These are phyloP conservation scores for Exophiala oligosperma DNA, from an alignment of 2,329 filamentous ascomycete species.

Conservation along the genomic window DNA sequence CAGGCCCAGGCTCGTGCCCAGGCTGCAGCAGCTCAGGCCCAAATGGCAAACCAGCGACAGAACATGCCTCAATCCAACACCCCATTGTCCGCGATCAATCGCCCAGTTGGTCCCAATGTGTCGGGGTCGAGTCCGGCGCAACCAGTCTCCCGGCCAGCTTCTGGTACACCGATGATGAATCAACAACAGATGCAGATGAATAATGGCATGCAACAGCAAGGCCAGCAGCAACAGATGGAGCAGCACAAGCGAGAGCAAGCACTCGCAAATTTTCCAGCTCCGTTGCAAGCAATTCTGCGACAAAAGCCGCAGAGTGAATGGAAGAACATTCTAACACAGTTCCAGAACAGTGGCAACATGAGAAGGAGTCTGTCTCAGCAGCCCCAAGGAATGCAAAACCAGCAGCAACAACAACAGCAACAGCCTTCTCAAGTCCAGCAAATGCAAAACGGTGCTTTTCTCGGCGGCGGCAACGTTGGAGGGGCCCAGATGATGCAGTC, in stretches of 20 bases:
- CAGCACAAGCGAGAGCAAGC: constrained; percentile 26
- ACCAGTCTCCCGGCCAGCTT: constrained; percentile 17
- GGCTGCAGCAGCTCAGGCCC: constrained; percentile 34
- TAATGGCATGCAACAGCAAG: constrained; percentile 12
- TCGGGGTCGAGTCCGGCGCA: constrained; percentile 21
- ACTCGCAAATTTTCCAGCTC: constrained; percentile 22
- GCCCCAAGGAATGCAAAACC: constrained; percentile 15
- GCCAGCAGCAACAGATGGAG: constrained; percentile 24
- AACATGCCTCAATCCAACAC: constrained; percentile 42
- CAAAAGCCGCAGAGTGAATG: constrained; percentile 26
- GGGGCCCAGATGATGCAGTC: constrained; percentile 29
- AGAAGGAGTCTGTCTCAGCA: constrained; percentile 30
- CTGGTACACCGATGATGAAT: constrained; percentile 26
- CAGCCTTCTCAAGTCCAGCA: constrained; percentile 6
- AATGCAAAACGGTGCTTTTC: constrained; percentile 23
- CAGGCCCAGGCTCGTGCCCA: constrained; percentile 48
- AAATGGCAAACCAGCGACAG: constrained; percentile 44
- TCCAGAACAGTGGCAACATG: constrained; percentile 27
- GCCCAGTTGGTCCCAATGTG: constrained; percentile 37
- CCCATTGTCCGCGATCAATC: constrained; percentile 41
- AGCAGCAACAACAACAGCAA: constrained; percentile 8
- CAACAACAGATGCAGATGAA: constrained; percentile 23
- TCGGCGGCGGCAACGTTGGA: constrained; percentile 16
- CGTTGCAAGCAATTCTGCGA: constrained; percentile 24
- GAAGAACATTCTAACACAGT: constrained; percentile 23